A percentile compares a stretch with the other conserved stretches of the same genome.
phyloP scores from a whole-genome alignment of 495 filamentous ascomycete species.

The Pyronema omphalodes region DNA sequence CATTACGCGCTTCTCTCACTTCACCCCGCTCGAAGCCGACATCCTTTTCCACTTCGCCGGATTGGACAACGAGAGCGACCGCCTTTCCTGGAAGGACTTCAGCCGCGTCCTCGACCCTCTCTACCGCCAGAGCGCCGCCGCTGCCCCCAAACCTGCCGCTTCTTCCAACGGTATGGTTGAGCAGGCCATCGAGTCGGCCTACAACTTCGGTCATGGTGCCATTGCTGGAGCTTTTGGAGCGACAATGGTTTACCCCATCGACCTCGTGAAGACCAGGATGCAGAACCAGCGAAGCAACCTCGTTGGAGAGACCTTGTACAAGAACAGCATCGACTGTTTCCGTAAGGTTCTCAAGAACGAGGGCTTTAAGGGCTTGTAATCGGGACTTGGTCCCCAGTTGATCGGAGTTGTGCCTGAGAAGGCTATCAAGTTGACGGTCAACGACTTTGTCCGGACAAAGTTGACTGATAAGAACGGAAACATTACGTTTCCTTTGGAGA shows the following conservation, averaged over 20 bases:
- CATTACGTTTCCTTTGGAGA: slow-evolving; percentile 52
- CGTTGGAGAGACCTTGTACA: slow-evolving; percentile 77
- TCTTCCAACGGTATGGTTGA: slow-evolving; percentile 20
- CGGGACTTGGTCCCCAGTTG: slow-evolving; percentile 81
- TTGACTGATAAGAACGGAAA: slow-evolving; percentile 57
- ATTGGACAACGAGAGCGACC: slow-evolving; percentile 67
- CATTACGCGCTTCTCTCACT: slow-evolving; percentile 77
- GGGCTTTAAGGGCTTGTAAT: slow-evolving; percentile 76
- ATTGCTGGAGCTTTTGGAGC: slow-evolving; percentile 90
- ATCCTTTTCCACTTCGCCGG: slow-evolving; percentile 97
- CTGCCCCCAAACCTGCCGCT: slow-evolving; percentile 24
- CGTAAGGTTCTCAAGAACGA: slow-evolving; percentile 89
- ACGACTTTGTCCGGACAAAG: slow-evolving; percentile 66
- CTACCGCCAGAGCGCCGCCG: slow-evolving; percentile 49
- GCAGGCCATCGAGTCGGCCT: slow-evolving; percentile 53
- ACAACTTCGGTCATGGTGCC: slow-evolving; percentile 76
- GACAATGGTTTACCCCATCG: slow-evolving; percentile 98
- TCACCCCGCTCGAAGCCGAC: slow-evolving; percentile 97
- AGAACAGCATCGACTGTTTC: slow-evolving; percentile 88
- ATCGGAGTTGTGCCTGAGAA: slow-evolving; percentile 96
- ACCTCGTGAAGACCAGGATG: slow-evolving; percentile 96
- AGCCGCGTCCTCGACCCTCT: slow-evolving; percentile 84
- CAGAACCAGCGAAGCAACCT: slow-evolving; percentile 77
- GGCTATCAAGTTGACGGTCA: slow-evolving; percentile 96
- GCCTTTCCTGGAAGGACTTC: slow-evolving; percentile 70